Evolutionary conservation across 768 basidiomycete genomes (phyloP).

Genomic region (Rhodotorula sphaerocarpa): DNA sequence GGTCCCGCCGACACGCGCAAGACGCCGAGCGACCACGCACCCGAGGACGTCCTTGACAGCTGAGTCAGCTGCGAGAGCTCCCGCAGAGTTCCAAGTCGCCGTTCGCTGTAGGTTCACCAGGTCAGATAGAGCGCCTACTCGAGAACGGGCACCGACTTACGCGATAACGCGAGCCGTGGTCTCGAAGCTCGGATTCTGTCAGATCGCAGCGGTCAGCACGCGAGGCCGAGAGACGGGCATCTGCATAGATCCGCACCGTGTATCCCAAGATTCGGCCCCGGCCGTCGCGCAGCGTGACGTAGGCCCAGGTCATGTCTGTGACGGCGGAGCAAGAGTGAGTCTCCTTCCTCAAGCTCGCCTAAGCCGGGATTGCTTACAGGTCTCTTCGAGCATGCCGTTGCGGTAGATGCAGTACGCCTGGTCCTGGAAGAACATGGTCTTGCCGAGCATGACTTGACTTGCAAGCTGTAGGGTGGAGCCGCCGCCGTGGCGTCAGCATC

Average conservation of each 20-base stretch:
- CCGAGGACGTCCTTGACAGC: slow-evolving; percentile 9
- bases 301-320: slow-evolving; percentile 13
- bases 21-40: background rate
- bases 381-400: slow-evolving; percentile 26
- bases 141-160: no score
- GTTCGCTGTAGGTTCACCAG: slow-evolving; percentile 9
- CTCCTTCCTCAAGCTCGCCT: background rate
- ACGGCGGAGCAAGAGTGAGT: background rate
- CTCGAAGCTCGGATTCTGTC: slow-evolving; percentile 1
- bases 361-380: background rate
- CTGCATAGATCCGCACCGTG: background rate
- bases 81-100: slow-evolving; percentile 10
- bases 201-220: no score
- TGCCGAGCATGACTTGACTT: slow-evolving; percentile 6
- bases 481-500: no score
- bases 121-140: no score
- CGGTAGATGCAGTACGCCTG: slow-evolving; percentile 17
- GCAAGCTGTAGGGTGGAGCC: slow-evolving; percentile 13
- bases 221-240: background rate
- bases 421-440: slow-evolving; percentile 8
- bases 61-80: slow-evolving; percentile 18
- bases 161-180: slow-evolving; percentile 13
- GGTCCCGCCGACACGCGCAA: no score
- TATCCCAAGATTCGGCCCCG: slow-evolving; percentile 13
- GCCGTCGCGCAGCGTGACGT: slow-evolving; percentile 13